Percentiles rank a stretch among this genome's conserved stretches.
These are phyloP conservation scores for Trametes elegans DNA, from an alignment of 768 basidiomycete species.

Conservation along the genomic window DNA sequence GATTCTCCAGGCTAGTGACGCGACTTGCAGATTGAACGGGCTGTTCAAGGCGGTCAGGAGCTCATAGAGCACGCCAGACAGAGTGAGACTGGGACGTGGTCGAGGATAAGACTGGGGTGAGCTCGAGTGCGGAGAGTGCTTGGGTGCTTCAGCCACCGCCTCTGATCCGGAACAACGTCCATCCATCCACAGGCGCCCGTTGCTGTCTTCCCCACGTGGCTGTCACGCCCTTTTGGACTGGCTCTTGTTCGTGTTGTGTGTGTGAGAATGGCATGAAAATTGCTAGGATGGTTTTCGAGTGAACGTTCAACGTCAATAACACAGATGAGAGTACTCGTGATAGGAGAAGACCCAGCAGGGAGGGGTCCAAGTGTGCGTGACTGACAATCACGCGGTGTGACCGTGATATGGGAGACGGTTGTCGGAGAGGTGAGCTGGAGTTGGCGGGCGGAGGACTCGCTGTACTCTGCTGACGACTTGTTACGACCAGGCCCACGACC, in stretches of 20 bases:
- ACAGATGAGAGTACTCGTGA: no score
- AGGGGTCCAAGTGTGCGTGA: background rate
- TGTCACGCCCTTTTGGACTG: background rate
- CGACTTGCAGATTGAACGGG: background rate
- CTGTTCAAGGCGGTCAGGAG: background rate
- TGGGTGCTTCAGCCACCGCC: constrained; percentile 4
- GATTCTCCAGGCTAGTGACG: background rate
- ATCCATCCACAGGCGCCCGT: background rate
- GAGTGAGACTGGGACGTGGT: background rate
- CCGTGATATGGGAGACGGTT: background rate
- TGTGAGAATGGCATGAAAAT: no score
- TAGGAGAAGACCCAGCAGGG: background rate
- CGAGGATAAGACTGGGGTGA: background rate
- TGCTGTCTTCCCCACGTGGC: constrained; percentile 10
- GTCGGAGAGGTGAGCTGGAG: background rate
- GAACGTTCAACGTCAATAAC: no score
- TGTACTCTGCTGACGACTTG: constrained; percentile 15
- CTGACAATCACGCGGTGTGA: background rate
- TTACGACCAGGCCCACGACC: constrained; percentile 17
- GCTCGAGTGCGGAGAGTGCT: background rate
- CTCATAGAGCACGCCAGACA: background rate
- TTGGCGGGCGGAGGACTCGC: background rate
- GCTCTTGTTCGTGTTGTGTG: background rate
- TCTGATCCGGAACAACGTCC: constrained; percentile 7
- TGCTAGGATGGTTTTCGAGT: no score